Conservation (phyloP, 2,329 filamentous ascomycete genomes). For the Talaromyces marneffei region DNA sequence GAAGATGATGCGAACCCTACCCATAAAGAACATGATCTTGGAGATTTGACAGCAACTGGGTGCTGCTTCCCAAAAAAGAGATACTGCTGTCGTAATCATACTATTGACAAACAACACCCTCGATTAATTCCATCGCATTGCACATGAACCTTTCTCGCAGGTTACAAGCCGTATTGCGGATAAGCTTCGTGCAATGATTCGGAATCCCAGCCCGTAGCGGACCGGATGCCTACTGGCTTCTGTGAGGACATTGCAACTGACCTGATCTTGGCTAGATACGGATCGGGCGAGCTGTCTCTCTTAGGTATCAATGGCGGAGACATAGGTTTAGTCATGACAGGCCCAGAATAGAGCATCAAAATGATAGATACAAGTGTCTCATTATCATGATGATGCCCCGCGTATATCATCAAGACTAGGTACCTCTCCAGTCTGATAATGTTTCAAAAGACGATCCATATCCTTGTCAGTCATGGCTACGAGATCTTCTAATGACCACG, state of each 20-base stretch:
- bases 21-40: background rate
- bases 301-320: background rate
- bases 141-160: background rate
- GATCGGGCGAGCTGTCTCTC: background rate
- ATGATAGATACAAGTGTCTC: background rate
- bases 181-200: background rate
- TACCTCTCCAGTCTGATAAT: constrained; percentile 51
- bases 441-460: constrained; percentile 76
- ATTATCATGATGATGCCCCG: background rate
- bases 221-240: background rate
- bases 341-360: background rate
- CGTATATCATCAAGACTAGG: constrained; percentile 35
- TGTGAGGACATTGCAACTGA: background rate
- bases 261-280: background rate
- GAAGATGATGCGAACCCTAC: background rate
- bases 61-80: background rate
- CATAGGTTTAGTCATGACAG: background rate
- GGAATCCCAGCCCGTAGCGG: background rate
- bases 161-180: background rate
- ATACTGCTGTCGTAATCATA: background rate
- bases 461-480: constrained; percentile 75
- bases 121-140: background rate
- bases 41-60: background rate
- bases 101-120: background rate
- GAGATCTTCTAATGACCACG: constrained; percentile 78